Percentiles rank a stretch among this genome's conserved stretches.
These are phyloP conservation scores for Rutstroemia sp. DNA, from an alignment of 2,329 filamentous ascomycete genomes.

Conservation along the genomic window DNA sequence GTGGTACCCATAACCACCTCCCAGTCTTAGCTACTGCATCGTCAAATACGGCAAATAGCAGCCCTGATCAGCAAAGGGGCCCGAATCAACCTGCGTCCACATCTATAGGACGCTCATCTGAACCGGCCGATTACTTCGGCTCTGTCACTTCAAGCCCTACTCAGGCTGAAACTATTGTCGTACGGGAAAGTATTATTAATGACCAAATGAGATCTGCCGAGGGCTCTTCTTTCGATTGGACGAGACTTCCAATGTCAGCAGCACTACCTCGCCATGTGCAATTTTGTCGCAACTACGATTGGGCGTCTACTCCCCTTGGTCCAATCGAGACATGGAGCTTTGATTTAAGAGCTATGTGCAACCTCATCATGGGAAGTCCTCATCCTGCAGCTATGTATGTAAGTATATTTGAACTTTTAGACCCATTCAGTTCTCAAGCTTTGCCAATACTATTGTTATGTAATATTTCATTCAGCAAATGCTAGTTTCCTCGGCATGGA, in stretches of 20 bases:
- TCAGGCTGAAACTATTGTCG: neutral
- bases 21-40: neutral
- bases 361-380: slow-evolving; percentile 72
- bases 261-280: slow-evolving; percentile 63
- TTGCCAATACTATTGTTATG: neutral
- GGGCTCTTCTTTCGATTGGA: slow-evolving; percentile 67
- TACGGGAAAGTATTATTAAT: neutral
- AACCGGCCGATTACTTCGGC: slow-evolving; percentile 25
- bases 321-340: slow-evolving; percentile 67
- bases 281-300: slow-evolving; percentile 65
- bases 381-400: slow-evolving; percentile 66
- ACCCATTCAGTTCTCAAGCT: neutral
- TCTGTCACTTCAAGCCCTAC: slow-evolving; percentile 6
- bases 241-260: slow-evolving; percentile 55
- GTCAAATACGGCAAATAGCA: neutral
- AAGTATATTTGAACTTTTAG: neutral
- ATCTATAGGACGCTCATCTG: neutral
- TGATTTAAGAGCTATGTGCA: slow-evolving; percentile 70
- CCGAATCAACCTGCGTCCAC: neutral
- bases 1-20: slow-evolving; percentile 37
- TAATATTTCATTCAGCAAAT: neutral
- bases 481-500: neutral
- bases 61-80: neutral
- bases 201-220: slow-evolving; percentile 9
- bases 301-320: slow-evolving; percentile 65